These are phyloP conservation scores for Orbilia javanica DNA, from an alignment of 2,329 filamentous ascomycete genomes.

Conservation along the genomic window DNA sequence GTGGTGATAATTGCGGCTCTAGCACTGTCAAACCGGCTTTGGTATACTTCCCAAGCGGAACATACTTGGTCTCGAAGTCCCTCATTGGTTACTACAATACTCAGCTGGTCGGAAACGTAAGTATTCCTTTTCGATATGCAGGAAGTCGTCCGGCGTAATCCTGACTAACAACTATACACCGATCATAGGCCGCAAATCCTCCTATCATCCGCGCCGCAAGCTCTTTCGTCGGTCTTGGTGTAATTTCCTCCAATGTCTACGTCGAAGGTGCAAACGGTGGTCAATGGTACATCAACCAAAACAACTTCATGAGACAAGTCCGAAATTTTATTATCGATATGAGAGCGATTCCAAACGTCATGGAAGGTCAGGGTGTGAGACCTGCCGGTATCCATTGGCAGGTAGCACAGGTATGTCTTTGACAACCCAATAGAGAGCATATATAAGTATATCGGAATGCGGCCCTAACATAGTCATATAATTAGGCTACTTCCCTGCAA, in stretches of 20 bases:
- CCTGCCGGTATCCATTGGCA: slow-evolving; percentile 75
- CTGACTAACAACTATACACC: background rate
- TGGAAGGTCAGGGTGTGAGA: slow-evolving; percentile 15
- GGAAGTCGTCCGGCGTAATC: background rate
- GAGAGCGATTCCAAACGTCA: slow-evolving; percentile 72
- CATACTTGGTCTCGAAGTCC: slow-evolving; percentile 82
- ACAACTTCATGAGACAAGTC: slow-evolving; percentile 85
- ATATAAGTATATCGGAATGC: no score
- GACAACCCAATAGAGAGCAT: background rate
- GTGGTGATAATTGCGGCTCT: slow-evolving; percentile 84
- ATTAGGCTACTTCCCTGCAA: slow-evolving; percentile 72
- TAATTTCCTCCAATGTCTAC: slow-evolving; percentile 92
- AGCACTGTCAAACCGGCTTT: slow-evolving; percentile 85
- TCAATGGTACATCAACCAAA: slow-evolving; percentile 75
- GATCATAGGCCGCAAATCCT: slow-evolving; percentile 34
- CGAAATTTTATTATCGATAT: slow-evolving; percentile 86
- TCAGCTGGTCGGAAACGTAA: slow-evolving; percentile 86
- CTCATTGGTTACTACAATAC: slow-evolving; percentile 93
- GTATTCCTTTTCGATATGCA: slow-evolving; percentile 65
- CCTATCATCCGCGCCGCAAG: slow-evolving; percentile 75
- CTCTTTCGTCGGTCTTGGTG: slow-evolving; percentile 83
- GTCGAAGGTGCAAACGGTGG: slow-evolving; percentile 69
- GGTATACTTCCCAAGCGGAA: slow-evolving; percentile 91
- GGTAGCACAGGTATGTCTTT: slow-evolving; percentile 67
- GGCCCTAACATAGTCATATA: background rate